Base-by-base conservation (phyloP, 2,329 filamentous ascomycete genomes). In the Apiospora malaysiana region DNA sequence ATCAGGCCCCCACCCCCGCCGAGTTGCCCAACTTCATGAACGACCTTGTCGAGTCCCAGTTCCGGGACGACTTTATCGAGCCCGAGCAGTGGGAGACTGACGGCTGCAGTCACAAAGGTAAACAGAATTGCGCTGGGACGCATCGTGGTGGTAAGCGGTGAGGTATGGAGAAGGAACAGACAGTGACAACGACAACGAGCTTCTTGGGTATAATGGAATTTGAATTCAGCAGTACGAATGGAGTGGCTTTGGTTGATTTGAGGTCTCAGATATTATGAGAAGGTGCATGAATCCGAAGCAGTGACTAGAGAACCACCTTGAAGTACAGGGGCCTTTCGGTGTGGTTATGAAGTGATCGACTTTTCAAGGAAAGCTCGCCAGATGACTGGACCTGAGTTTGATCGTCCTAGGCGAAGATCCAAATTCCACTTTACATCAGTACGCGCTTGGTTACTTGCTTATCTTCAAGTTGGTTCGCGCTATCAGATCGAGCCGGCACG, bases 1-100 rank as follows among this genome's bases (percentile, higher is more conserved):
- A 76, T 71, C 45, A 75, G 68, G 12, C 56, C 56, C 8, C 56
- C 56, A 32, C 32, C 32, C 8, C 56, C 56, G 27, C 56, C 56
- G 7, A 63, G 32, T 32, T 40, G 8, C 51, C 27, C 51, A 7
- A 59, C 51, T 4, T 59, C 51, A 7, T 59, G 3, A 16, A 59
- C 51, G 27, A 59, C 51, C 27, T 27, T 27, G 21, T 47, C 45
- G 18, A 46, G 43, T 12, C 49, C 47, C 8, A 25, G n/a, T 25
- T 49, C 47, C 2, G n/a, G 9, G 47, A 49, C 47, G 12, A 51
- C 23, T 23, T 56, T 59, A 2, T 59, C 51, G 18, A 63, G 56
- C 9, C 56, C 32, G 56, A 63, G 56, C 18, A 63, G 56, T 12
- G 56, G 56, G 10, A 40, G 56, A 40, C 56, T 63, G 56, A 18